Evolutionary conservation across 768 basidiomycete species (phyloP).

Genomic region (Candolleomyces efflorescens): DNA sequence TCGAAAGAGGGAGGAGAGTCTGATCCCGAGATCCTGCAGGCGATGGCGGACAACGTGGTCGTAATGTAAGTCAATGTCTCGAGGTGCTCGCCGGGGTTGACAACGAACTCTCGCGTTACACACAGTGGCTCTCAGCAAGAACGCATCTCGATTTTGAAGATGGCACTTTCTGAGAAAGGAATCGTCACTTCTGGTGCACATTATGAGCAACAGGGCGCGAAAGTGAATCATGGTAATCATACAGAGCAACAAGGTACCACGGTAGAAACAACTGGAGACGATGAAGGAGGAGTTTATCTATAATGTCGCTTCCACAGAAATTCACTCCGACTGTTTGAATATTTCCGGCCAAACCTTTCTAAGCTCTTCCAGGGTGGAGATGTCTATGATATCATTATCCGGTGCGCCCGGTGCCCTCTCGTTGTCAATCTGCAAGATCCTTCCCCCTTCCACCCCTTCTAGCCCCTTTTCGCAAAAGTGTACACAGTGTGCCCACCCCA

Average conservation of each 20-base stretch:
- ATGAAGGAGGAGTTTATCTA: constrained; percentile 2
- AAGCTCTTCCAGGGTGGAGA: constrained; percentile 62
- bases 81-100: background rate
- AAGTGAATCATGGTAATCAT: background rate
- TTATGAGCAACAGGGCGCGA: constrained; percentile 29
- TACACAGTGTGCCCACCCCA: constrained; percentile 72
- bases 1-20: constrained; percentile 19
- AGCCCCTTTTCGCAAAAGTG: constrained; percentile 73
- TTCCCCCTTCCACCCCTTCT: constrained; percentile 61
- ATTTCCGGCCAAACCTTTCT: constrained; percentile 72
- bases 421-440: constrained; percentile 42
- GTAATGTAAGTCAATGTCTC: constrained; percentile 50
- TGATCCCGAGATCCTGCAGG: constrained; percentile 57
- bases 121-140: constrained; percentile 75
- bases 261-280: background rate
- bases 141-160: constrained; percentile 61
- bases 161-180: constrained; percentile 63
- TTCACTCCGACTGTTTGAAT: constrained; percentile 37
- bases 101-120: background rate
- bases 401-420: constrained; percentile 30
- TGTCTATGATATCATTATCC: constrained; percentile 44
- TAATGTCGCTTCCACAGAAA: background rate
- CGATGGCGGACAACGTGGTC: constrained; percentile 64
- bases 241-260: background rate
- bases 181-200: constrained; percentile 38